Percentiles rank a stretch among this genome's conserved stretches.
Conservation (phyloP, 768 basidiomycete species). For the Brasilioporus rufonigricans region DNA sequence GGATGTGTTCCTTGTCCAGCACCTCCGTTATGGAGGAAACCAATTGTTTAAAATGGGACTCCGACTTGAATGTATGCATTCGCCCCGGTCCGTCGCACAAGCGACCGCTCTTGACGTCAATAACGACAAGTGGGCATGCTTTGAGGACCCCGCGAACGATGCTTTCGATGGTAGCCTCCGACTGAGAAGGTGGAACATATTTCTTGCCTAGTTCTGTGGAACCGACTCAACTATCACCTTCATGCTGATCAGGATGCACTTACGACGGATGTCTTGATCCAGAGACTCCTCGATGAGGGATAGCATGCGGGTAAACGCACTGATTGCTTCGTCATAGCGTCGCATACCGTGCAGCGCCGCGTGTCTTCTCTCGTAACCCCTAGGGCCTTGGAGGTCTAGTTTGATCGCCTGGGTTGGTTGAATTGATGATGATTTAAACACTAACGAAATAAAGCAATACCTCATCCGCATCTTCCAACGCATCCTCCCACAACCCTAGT, state of each 20-base stretch:
- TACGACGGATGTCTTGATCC: not conserved
- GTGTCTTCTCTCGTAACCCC: not conserved
- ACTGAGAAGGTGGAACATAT: not conserved
- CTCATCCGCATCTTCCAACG: not conserved
- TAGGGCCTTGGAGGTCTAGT: not conserved
- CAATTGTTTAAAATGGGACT: not conserved
- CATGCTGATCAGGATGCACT: not conserved
- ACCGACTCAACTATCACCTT: not conserved
- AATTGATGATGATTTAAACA: not conserved
- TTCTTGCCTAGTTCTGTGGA: not conserved
- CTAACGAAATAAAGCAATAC: not conserved
- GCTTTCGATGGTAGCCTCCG: not conserved
- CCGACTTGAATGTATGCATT: not conserved
- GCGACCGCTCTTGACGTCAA: not conserved
- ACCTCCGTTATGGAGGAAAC: not conserved
- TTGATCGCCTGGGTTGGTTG: not conserved
- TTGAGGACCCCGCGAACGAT: not conserved
- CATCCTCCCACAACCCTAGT: not conserved
- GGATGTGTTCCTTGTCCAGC: slow-evolving; percentile 6
- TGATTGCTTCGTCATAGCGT: not conserved
- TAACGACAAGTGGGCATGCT: not conserved
- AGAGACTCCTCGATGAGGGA: not conserved
- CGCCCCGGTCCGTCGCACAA: not conserved
- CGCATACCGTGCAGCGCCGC: not conserved
- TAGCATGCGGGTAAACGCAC: not conserved